These are phyloP conservation scores for Barnettozyma pratensis DNA, from an alignment of 805 yeast species.

Conservation along the genomic window DNA sequence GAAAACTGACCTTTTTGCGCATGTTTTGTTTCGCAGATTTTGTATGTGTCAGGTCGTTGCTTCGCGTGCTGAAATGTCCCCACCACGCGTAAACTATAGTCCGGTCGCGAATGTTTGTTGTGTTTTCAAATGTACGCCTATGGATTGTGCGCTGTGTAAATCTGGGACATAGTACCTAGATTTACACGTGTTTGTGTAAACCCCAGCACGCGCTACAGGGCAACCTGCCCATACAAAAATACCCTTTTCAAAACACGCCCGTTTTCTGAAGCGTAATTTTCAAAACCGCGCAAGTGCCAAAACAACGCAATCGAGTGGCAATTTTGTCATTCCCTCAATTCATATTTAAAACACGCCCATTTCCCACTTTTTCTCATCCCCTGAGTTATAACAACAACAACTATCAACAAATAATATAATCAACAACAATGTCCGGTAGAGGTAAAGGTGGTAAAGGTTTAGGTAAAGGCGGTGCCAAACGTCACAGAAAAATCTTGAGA, in stretches of 20 bases:
- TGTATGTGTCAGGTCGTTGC: slow-evolving; percentile 1
- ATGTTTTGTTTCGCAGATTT: not conserved
- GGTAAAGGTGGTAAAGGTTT: slow-evolving; percentile 99
- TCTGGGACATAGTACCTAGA: not conserved
- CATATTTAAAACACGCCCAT: not conserved
- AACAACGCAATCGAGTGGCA: not conserved
- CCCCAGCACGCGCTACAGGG: not conserved
- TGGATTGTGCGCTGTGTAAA: not conserved
- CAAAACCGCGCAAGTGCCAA: not conserved
- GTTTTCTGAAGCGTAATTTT: not conserved
- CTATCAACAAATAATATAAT: slow-evolving; percentile 18
- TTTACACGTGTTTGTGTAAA: not conserved
- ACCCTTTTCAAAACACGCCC: not conserved
- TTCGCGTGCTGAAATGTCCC: not conserved
- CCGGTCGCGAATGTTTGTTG: not conserved
- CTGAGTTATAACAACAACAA: slow-evolving; percentile 5
- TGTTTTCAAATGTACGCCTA: slow-evolving; percentile 2
- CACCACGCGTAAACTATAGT: not conserved
- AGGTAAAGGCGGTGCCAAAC: slow-evolving; percentile 99
- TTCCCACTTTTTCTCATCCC: not conserved
- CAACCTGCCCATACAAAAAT: slow-evolving; percentile 4
- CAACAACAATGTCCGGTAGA: slow-evolving; percentile 83
- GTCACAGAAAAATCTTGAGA: slow-evolving; percentile 99
- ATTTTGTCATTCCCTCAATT: not conserved
- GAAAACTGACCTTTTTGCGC: not conserved